A percentile compares a stretch with the other conserved stretches of the same genome.
Evolutionary conservation across 2,329 filamentous ascomycete species (phyloP).

Genomic region (Cladosporium austrohemisphaericum): DNA sequence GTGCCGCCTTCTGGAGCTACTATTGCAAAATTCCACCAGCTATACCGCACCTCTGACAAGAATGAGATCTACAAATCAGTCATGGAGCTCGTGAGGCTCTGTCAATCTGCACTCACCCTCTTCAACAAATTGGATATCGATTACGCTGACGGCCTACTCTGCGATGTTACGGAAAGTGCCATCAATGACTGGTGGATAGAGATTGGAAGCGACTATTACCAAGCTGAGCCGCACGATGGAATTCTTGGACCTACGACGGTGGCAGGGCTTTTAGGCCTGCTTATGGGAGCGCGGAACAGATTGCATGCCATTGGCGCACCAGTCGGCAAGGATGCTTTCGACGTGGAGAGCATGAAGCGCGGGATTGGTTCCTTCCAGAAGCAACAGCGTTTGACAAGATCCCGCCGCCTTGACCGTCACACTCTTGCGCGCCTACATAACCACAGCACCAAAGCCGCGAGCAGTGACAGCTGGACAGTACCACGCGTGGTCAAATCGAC

Average conservation of each 20-base stretch:
- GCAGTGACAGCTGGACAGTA: conserved; percentile 86
- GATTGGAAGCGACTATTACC: conserved; percentile 86
- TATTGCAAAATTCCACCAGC: conserved; percentile 83
- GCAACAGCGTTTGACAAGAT: conserved; percentile 72
- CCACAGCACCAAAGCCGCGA: conserved; percentile 84
- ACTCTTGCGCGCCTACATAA: conserved; percentile 78
- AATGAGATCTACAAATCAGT: conserved; percentile 75
- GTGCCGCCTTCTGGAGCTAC: conserved; percentile 74
- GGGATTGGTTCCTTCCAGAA: conserved; percentile 90
- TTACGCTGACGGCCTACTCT: conserved; percentile 87
- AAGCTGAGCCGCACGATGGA: conserved; percentile 86
- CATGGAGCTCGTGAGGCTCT: conserved; percentile 83
- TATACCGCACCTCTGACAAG: conserved; percentile 83
- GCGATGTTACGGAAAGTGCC: conserved; percentile 86
- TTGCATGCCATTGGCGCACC: conserved; percentile 80
- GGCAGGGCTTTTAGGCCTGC: conserved; percentile 76
- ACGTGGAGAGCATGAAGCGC: conserved; percentile 74
- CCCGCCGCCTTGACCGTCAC: conserved; percentile 74
- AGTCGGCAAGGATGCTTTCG: conserved; percentile 86
- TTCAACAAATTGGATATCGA: conserved; percentile 84
- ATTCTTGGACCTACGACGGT: conserved; percentile 90
- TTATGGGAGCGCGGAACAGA: conserved; percentile 86
- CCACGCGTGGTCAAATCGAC: conserved; percentile 93
- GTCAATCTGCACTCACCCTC: conserved; percentile 80
- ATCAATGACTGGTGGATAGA: conserved; percentile 96